phyloP scores from a whole-genome alignment of 257 asterid genomes.

The Solanum okadae region DNA sequence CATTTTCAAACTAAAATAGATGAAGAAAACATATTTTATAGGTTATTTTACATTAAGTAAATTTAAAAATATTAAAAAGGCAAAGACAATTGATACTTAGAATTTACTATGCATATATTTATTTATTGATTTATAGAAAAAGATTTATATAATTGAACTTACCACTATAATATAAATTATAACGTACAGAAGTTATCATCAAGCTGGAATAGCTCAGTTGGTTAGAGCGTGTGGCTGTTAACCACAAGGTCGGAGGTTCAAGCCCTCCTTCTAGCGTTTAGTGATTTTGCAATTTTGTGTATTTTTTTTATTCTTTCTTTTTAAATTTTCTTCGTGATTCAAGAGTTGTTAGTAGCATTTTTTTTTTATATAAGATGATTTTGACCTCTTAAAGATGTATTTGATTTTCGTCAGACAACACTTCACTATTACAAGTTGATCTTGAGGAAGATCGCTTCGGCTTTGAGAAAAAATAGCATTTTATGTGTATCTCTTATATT shows the following conservation, averaged over 20 bases:
- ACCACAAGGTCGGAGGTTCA: slow-evolving; percentile 99
- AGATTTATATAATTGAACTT: too few species aligned
- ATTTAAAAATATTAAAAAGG: too few species aligned
- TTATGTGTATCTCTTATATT: not conserved
- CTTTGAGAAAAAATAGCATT: too few species aligned
- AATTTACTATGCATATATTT: too few species aligned
- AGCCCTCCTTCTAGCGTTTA: slow-evolving; percentile 55
- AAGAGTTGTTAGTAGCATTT: not conserved
- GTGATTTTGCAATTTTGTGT: not conserved
- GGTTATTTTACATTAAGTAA: too few species aligned
- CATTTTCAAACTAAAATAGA: not conserved
- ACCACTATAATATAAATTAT: too few species aligned
- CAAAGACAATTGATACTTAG: too few species aligned
- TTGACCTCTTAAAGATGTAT: not conserved
- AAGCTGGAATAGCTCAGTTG: slow-evolving; percentile 99
- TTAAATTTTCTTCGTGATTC: not conserved
- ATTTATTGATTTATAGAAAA: too few species aligned
- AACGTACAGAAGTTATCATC: not conserved
- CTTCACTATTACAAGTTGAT: not conserved
- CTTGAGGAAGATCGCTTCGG: not conserved
- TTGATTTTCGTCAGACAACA: not conserved
- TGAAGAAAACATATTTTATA: too few species aligned
- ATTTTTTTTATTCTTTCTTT: not conserved
- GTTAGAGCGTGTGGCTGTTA: slow-evolving; percentile 99
- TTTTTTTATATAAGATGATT: not conserved